A percentile compares a stretch with the other conserved stretches of the same genome.
Conservation (phyloP, 331 rosid genomes). For the Malus hybrid region DNA sequence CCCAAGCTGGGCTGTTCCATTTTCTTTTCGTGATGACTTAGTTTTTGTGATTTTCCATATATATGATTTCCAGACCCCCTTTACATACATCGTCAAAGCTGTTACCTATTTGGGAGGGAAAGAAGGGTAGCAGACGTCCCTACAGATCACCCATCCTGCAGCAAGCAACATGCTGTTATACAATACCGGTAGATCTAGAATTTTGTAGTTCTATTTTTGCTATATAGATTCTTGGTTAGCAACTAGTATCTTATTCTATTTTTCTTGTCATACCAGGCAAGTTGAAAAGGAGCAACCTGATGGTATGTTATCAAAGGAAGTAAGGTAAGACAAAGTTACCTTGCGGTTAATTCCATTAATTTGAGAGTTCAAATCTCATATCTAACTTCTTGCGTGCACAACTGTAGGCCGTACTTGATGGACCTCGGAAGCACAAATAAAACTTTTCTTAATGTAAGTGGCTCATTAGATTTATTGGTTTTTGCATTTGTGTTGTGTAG, state of each 20-base stretch:
- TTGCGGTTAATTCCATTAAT: neutral
- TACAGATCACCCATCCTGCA: slow-evolving; percentile 97
- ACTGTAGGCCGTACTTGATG: slow-evolving; percentile 82
- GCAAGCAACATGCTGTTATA: slow-evolving; percentile 99
- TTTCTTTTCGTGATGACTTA: neutral
- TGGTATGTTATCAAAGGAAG: slow-evolving; percentile 49
- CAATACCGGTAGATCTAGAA: slow-evolving; percentile 64
- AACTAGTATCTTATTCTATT: neutral
- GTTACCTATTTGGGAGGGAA: slow-evolving; percentile 96
- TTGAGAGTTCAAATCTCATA: slow-evolving; percentile 7
- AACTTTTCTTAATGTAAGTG: slow-evolving; percentile 77
- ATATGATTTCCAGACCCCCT: slow-evolving; percentile 67
- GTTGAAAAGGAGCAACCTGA: slow-evolving; percentile 83
- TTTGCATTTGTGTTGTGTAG: slow-evolving; percentile 7
- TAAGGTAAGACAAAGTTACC: slow-evolving; percentile 38
- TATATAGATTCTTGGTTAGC: neutral
- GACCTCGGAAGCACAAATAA: slow-evolving; percentile 99
- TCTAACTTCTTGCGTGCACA: slow-evolving; percentile 18
- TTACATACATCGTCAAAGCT: slow-evolving; percentile 91
- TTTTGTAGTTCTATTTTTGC: slow-evolving; percentile 1
- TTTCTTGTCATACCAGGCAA: slow-evolving; percentile 35
- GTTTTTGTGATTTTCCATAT: neutral
- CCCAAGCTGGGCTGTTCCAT: neutral
- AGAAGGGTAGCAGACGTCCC: slow-evolving; percentile 96
- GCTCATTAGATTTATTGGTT: neutral